Conservation (phyloP, 768 basidiomycete species). For the Cystofilobasidium capitatum region DNA sequence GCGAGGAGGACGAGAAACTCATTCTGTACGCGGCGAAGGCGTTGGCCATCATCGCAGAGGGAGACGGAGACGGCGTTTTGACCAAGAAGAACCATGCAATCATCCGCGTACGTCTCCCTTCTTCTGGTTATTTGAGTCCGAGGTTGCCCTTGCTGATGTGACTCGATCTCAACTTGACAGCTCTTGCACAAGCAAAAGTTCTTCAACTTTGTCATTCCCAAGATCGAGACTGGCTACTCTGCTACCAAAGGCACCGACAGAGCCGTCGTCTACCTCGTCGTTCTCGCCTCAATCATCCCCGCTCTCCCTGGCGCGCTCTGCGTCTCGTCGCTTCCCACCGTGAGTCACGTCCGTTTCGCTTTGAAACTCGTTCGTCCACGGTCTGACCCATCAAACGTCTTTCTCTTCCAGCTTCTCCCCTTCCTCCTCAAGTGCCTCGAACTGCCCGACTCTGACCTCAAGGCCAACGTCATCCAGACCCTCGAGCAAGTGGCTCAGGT, state of each 20-base stretch:
- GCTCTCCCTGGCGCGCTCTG: constrained; percentile 69
- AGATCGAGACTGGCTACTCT: constrained; percentile 59
- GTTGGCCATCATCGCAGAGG: constrained; percentile 53
- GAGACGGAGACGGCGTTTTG: constrained; percentile 53
- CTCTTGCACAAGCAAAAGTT: constrained; percentile 49
- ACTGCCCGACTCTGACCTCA: constrained; percentile 61
- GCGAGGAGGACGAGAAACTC: constrained; percentile 48
- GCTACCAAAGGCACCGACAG: constrained; percentile 43
- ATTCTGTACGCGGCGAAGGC: constrained; percentile 66
- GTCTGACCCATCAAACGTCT: no score
- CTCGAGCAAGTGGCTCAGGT: constrained; percentile 58
- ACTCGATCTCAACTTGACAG: constrained; percentile 30
- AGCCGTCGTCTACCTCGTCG: constrained; percentile 57
- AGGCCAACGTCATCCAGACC: constrained; percentile 69
- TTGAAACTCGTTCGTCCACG: neutral
- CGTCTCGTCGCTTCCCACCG: constrained; percentile 53
- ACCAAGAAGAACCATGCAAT: constrained; percentile 70
- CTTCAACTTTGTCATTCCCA: constrained; percentile 60
- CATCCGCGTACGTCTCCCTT: constrained; percentile 51
- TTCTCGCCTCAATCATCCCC: constrained; percentile 68
- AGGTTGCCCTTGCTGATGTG: neutral
- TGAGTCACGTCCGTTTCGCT: constrained; percentile 34
- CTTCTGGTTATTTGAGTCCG: neutral
- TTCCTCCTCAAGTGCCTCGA: constrained; percentile 76
- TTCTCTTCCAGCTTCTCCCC: constrained; percentile 61